A percentile compares a stretch with the other conserved stretches of the same genome.
These are phyloP conservation scores for Hanseniaspora mollemarum DNA, from an alignment of 805 yeast genomes.

Conservation along the genomic window DNA sequence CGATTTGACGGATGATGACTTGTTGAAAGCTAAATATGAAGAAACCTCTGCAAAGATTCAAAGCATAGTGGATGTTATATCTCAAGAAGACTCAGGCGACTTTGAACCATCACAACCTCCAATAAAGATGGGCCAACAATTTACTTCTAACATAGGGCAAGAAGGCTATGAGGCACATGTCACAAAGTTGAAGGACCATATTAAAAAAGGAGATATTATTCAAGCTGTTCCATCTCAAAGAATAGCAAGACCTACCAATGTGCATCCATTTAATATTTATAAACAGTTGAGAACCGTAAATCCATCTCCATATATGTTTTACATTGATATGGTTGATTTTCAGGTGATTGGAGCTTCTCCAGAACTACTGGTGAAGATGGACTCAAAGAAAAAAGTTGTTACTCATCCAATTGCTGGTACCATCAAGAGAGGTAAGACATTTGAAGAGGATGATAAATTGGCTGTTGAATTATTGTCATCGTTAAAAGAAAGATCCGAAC, in stretches of 20 bases:
- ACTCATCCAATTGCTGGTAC: conserved; percentile 99
- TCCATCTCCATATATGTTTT: conserved; percentile 94
- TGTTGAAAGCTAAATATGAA: conserved; percentile 38
- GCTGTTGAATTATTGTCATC: conserved; percentile 66
- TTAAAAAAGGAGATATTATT: conserved; percentile 82
- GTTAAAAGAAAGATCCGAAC: conserved; percentile 91
- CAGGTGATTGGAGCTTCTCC: conserved; percentile 98
- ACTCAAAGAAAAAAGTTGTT: conserved; percentile 55
- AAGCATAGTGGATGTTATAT: conserved; percentile 35
- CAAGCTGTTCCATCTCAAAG: conserved; percentile 98
- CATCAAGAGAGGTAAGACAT: conserved; percentile 75
- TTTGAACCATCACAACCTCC: conserved; percentile 57
- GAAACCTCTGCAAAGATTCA: conserved; percentile 49
- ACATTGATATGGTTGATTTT: conserved; percentile 81
- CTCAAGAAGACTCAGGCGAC: background rate
- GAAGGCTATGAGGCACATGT: conserved; percentile 87
- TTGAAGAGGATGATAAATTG: conserved; percentile 78
- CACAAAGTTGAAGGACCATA: conserved; percentile 59
- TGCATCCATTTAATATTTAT: conserved; percentile 94
- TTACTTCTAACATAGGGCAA: conserved; percentile 83
- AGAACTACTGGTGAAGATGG: conserved; percentile 78
- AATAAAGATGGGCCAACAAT: conserved; percentile 54
- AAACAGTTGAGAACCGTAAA: conserved; percentile 89
- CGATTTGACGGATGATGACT: conserved; percentile 30
- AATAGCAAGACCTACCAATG: conserved; percentile 83